Conservation (phyloP, 257 asterid species). For the Nicotiana undulata region DNA sequence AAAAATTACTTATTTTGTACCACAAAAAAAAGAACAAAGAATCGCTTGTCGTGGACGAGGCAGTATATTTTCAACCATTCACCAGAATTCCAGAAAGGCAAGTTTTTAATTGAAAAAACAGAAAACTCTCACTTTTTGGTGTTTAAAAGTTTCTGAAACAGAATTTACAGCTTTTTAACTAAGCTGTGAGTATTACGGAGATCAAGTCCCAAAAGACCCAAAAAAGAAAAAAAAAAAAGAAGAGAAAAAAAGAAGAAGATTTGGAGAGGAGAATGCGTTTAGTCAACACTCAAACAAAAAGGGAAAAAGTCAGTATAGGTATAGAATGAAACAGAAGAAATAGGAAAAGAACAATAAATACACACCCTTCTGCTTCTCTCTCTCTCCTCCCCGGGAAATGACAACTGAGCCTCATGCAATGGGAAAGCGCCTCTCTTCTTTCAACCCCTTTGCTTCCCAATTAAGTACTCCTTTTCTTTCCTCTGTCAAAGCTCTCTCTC, state of each 20-base stretch:
- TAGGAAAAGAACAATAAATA: background rate
- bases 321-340: background rate
- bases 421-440: background rate
- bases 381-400: conserved; percentile 12
- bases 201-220: background rate
- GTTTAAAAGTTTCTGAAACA: no score
- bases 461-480: background rate
- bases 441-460: background rate
- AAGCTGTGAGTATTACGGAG: background rate
- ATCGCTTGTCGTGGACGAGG: no score
- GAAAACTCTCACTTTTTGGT: no score
- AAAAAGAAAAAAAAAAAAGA: no score
- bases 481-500: background rate
- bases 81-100: no score
- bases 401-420: conserved; percentile 26
- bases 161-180: no score
- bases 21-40: no score
- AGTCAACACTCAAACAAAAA: background rate
- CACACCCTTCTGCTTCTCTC: no score
- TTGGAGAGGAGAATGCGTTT: background rate
- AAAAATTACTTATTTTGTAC: no score
- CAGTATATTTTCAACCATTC: no score
- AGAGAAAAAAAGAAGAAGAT: background rate
- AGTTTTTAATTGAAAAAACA: no score
- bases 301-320: background rate